These are phyloP conservation scores for Lentinula lateritia DNA, from an alignment of 768 basidiomycete genomes.

Conservation along the genomic window DNA sequence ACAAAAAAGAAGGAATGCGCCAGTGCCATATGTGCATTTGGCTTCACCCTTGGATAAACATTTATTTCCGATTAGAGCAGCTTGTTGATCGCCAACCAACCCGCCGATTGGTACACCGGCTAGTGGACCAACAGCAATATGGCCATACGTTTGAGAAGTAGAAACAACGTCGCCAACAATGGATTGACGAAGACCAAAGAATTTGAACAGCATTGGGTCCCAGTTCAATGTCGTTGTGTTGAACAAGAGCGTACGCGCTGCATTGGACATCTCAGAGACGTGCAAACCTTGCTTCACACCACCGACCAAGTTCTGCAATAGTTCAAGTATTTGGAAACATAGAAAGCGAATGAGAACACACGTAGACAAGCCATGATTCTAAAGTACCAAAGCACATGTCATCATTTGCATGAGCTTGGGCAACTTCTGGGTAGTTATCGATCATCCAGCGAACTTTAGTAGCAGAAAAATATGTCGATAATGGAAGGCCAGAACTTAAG, in stretches of 20 bases:
- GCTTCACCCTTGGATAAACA: slow-evolving; percentile 88
- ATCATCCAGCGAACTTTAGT: slow-evolving; percentile 98
- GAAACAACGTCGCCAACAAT: slow-evolving; percentile 85
- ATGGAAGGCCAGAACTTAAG: slow-evolving; percentile 77
- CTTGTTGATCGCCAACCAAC: slow-evolving; percentile 97
- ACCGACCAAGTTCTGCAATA: slow-evolving; percentile 71
- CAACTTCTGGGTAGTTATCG: slow-evolving; percentile 73
- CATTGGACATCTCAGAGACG: slow-evolving; percentile 91
- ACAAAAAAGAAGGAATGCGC: slow-evolving; percentile 93
- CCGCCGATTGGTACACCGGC: slow-evolving; percentile 83
- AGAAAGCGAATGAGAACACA: slow-evolving; percentile 24
- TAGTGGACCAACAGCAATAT: slow-evolving; percentile 59
- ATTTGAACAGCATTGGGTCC: slow-evolving; percentile 77
- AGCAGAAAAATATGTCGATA: slow-evolving; percentile 97
- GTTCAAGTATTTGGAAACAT: neutral
- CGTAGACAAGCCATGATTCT: slow-evolving; percentile 94
- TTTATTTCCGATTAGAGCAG: slow-evolving; percentile 93
- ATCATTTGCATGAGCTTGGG: slow-evolving; percentile 72
- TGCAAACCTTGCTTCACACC: slow-evolving; percentile 65
- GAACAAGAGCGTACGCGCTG: slow-evolving; percentile 91
- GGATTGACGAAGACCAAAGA: slow-evolving; percentile 75
- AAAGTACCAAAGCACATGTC: slow-evolving; percentile 90
- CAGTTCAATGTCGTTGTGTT: slow-evolving; percentile 78
- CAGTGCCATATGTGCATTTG: slow-evolving; percentile 98
- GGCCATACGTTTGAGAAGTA: slow-evolving; percentile 89